Evolutionary conservation across 108 stramenopile species (phyloP).

Genomic region (Pseudonitzschia multiseries): DNA sequence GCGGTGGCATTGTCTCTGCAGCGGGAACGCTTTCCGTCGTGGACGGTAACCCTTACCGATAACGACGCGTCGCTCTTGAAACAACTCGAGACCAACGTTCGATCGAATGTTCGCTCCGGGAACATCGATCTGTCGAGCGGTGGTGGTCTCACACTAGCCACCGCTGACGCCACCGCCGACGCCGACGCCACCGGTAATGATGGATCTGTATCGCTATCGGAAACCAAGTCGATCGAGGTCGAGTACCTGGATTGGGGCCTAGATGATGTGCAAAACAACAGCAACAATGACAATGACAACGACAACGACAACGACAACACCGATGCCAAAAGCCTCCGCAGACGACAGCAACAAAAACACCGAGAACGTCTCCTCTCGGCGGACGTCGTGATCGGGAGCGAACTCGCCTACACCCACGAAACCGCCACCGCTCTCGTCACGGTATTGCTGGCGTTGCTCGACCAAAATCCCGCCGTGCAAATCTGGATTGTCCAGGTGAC

Average conservation of each 20-base stretch:
- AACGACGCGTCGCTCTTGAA: slow-evolving; percentile 33
- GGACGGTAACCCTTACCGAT: slow-evolving; percentile 41
- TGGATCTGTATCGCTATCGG: background rate
- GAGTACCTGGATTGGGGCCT: slow-evolving; percentile 46
- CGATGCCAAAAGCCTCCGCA: background rate
- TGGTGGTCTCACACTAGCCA: too few species aligned
- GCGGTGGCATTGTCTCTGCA: slow-evolving; percentile 15
- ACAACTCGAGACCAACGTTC: slow-evolving; percentile 41
- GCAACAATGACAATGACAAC: background rate
- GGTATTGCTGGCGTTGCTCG: slow-evolving; percentile 23
- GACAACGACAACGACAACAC: background rate
- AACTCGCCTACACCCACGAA: slow-evolving; percentile 47
- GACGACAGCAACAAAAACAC: background rate
- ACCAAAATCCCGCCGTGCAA: slow-evolving; percentile 22
- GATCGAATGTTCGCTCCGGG: background rate
- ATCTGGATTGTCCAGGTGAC: slow-evolving; percentile 50
- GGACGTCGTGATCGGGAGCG: slow-evolving; percentile 47
- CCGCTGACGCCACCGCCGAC: too few species aligned
- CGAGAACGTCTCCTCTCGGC: background rate
- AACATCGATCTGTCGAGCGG: slow-evolving; percentile 1
- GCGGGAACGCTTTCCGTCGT: background rate
- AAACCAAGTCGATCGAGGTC: slow-evolving; percentile 23
- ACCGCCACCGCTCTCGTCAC: slow-evolving; percentile 43
- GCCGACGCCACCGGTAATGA: background rate
- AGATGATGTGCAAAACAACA: background rate